These are phyloP conservation scores for Lentinula aciculospora DNA, from an alignment of 768 basidiomycete species.

Conservation along the genomic window DNA sequence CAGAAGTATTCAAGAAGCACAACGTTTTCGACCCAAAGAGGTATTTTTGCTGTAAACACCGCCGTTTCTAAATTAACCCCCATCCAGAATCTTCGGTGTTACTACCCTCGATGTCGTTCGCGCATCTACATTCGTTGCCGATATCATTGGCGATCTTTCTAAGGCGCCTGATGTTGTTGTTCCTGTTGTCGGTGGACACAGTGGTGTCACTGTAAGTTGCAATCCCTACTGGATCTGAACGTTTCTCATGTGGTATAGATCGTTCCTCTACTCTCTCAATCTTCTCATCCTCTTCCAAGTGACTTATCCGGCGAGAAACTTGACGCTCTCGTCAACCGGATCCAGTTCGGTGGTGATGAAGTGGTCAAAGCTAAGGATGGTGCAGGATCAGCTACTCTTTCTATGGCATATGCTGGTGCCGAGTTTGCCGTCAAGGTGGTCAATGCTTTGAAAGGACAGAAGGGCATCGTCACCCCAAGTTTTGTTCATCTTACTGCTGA, in stretches of 20 bases:
- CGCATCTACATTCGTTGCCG: conserved; percentile 92
- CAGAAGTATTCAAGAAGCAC: conserved; percentile 91
- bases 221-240: not conserved
- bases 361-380: conserved; percentile 98
- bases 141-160: conserved; percentile 62
- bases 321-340: conserved; percentile 70
- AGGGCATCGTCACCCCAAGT: conserved; percentile 77
- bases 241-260: conserved; percentile 45
- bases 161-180: conserved; percentile 61
- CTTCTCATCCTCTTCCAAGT: conserved; percentile 71
- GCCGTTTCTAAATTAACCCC: conserved; percentile 3
- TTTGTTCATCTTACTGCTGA: conserved; percentile 81
- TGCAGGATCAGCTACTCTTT: conserved; percentile 91
- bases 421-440: conserved; percentile 84
- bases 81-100: conserved; percentile 87
- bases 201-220: conserved; percentile 72
- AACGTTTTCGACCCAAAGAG: conserved; percentile 89
- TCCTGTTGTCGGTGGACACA: conserved; percentile 94
- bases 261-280: conserved; percentile 89
- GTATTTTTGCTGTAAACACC: conserved; percentile 33
- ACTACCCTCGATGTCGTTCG: conserved; percentile 98
- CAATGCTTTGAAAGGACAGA: conserved; percentile 82
- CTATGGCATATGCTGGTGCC: conserved; percentile 94
- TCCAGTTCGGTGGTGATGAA: conserved; percentile 96
- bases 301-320: conserved; percentile 38